Evolutionary conservation across 148 eudicot genomes (phyloP).

Genomic region (Cornus suecica): DNA sequence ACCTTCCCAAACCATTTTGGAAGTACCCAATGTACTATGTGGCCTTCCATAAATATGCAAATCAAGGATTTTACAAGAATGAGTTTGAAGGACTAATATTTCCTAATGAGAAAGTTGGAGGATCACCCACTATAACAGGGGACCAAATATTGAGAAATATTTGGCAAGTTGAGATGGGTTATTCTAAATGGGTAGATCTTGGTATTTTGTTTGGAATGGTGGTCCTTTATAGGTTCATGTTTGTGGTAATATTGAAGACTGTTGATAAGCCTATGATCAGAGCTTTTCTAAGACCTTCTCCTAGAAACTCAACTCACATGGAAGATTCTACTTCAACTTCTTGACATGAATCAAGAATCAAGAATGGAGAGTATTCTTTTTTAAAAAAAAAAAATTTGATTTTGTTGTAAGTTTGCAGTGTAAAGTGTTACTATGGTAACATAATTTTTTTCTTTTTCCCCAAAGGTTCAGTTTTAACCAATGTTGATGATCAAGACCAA

Average conservation of each 20-base stretch:
- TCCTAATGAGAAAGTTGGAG: conserved; percentile 29
- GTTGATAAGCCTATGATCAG: conserved; percentile 36
- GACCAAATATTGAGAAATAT: conserved; percentile 37
- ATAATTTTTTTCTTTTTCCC: too few species aligned
- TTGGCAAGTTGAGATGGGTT: conserved; percentile 64
- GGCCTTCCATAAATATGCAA: conserved; percentile 48
- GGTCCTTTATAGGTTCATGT: conserved; percentile 49
- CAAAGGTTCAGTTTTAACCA: too few species aligned
- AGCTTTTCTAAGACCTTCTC: conserved; percentile 6
- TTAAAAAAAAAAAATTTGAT: too few species aligned
- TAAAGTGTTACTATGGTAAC: not conserved
- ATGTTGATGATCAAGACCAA: not conserved
- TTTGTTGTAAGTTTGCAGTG: too few species aligned
- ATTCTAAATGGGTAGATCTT: conserved; percentile 70
- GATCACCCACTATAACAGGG: conserved; percentile 28
- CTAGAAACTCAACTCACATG: not conserved
- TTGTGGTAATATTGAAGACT: conserved; percentile 40
- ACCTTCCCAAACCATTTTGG: conserved; percentile 58
- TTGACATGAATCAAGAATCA: not conserved
- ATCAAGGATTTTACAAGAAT: conserved; percentile 50
- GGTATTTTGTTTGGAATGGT: conserved; percentile 62
- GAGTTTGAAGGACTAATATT: conserved; percentile 47
- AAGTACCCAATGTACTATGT: conserved; percentile 50
- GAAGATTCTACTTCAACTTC: not conserved
- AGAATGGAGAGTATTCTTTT: too few species aligned